Percentiles rank a stretch among this genome's conserved stretches.
These are phyloP conservation scores for Chalciporus sp. DNA, from an alignment of 1,284 basidiomycete species.

Conservation along the genomic window DNA sequence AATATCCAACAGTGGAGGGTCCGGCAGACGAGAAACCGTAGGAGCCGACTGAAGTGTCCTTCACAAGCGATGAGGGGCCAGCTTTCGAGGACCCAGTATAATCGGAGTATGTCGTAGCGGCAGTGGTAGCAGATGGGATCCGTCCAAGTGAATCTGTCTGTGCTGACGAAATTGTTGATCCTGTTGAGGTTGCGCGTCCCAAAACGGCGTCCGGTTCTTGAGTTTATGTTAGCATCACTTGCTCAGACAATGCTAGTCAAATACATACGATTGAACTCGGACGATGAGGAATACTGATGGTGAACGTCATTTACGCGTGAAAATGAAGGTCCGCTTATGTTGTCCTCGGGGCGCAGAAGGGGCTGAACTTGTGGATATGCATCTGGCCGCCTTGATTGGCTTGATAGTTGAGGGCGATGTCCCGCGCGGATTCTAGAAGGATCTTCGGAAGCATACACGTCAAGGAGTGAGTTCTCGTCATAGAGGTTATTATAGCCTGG, in stretches of 20 bases:
- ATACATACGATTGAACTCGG: slow-evolving; percentile 29
- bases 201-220: slow-evolving; percentile 22
- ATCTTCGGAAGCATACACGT: slow-evolving; percentile 31
- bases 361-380: slow-evolving; percentile 12
- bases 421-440: slow-evolving; percentile 18
- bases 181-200: slow-evolving; percentile 34
- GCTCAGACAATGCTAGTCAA: background rate
- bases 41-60: slow-evolving; percentile 22
- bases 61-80: slow-evolving; percentile 15
- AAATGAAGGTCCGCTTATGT: slow-evolving; percentile 6
- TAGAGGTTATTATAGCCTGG: slow-evolving; percentile 31
- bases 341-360: slow-evolving; percentile 21
- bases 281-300: slow-evolving; percentile 20
- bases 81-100: slow-evolving; percentile 16
- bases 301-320: slow-evolving; percentile 28
- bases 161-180: slow-evolving; percentile 35
- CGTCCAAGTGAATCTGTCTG: slow-evolving; percentile 28
- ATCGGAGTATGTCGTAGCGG: slow-evolving; percentile 28
- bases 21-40: slow-evolving; percentile 20
- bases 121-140: slow-evolving; percentile 30
- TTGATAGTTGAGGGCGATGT: slow-evolving; percentile 22
- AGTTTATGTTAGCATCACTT: slow-evolving; percentile 10
- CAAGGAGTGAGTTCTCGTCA: slow-evolving; percentile 29
- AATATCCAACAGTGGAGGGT: slow-evolving; percentile 28
- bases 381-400: slow-evolving; percentile 27